Base-by-base conservation (phyloP, 768 basidiomycete genomes). In the Amanita molliuscula region DNA sequence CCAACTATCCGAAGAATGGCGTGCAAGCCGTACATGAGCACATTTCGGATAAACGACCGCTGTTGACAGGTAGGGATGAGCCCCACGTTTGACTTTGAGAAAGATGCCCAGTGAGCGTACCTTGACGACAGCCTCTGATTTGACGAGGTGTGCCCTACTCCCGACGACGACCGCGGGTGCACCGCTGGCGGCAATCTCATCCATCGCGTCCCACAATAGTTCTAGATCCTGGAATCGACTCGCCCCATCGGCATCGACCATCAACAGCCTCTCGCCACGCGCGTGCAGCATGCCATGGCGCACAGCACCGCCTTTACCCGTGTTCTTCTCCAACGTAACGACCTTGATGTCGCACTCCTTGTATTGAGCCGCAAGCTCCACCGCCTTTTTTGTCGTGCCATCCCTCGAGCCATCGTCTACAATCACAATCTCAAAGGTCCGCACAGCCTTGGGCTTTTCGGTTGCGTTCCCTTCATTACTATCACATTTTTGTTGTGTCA, bases 231-330 rank as follows among this genome's bases (percentile, higher is more conserved):
- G 73, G 58, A 98, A 93, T 42, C 81, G 74, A 53, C 90, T 93
- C 29, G 94, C 94, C 3, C 88, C 94, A 57, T 98, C 94, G 6
- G 94, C 94, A 59, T 98, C 94, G 37, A 84, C 94, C 79, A 96
- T 92, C 47, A 98, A 67, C 40, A 96, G 68, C 8, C 88, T 70
- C 55, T 73, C 66, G 6, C 94, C 94, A 3, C 88, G 75, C 6
- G 81, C 76, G 59, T 85, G 81, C 55, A 94, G 63, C 79, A 94
- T 88, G 31, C 94, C 93, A 66, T 96, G 94, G 29, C 86, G 73
- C 20, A 96, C 92, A 0, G 92, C 89, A 3, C 92, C 94, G 16
- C 94, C 94, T 61, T 98, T 98, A 1, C 93, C 93, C 15, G 85
- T 67, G 60, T 98, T 98, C 58, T 73, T 70, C 61, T 80, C 80